Evolutionary conservation across 805 yeast species (phyloP), one percentile per base, ranked within the genome.

Genomic region (Cyberlindnera subsufficiens): DNA sequence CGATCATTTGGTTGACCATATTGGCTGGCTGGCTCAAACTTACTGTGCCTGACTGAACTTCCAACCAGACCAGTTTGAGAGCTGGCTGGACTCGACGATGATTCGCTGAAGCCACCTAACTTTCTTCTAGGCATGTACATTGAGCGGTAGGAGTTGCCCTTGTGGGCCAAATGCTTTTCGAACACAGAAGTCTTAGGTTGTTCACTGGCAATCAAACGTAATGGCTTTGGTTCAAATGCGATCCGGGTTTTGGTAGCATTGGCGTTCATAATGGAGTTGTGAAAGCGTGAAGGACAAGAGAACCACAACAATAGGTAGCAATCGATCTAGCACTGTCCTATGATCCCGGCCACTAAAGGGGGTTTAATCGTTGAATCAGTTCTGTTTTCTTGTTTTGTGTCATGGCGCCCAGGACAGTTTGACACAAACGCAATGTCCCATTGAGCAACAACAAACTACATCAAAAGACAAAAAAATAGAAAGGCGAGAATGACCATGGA

Each of bases 171-270:
- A 30, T 54, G 56, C 18, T 43, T 52, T 32, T 55, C 58, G 34
- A 53, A 52, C 6, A 49, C 48, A 6, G 56, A 48, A n/a, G 53
- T 44, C 30, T 44, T 47, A 7, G 50, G 47, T 18, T 44, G 44
- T 9, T n/a, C 32, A 15, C 42, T 41, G 17, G 39, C 32, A 41
- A 42, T 45, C 43, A 51, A 45, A 15, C 34, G 39, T 37, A 47
- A 47, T 4, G 51, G 46, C 25, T 43, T 47, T 11, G 11, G 25
- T 13, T n/a, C 13, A 22, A 22, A 22, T 10, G 27, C 27, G 25
- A 5, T n/a, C 27, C n/a, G 27, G n/a, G 25, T 20, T 6, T 34
- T n/a, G 37, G 15, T 20, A n/a, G 20, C 37, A 22, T 34, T 17
- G 27, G 17, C n/a, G 29, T 18, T n/a, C 32, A 30, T 19, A 9